Evolutionary conservation across 1,284 basidiomycete species (phyloP), one percentile per base, ranked within the genome.

Genomic region (Fomitopsis palustris): DNA sequence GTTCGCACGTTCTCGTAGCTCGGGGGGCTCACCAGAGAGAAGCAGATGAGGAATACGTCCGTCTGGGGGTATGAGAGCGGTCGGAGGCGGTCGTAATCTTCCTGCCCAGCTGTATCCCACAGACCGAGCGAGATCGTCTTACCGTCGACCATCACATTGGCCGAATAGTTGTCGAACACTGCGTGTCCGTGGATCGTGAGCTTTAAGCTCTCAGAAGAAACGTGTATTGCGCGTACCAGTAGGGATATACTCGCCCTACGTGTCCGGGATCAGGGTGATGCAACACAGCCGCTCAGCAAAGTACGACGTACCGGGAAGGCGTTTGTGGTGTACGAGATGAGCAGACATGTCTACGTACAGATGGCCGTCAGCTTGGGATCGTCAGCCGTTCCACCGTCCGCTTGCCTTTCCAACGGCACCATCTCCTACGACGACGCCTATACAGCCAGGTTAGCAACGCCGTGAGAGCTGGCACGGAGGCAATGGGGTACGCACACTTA

Each of bases 101-200:
- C 96, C 78, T 98, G 96, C 68, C 96, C 96, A 54, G 96, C 96
- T n/a, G 96, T 98, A 84, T 98, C 95, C 96, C 95, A 98, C 59
- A 98, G 81, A 58, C 96, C 96, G 59, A 99, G 87, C 59, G 93
- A 95, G 69, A 99, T 96, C 52, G 97, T 97, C 82, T 98, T 97
- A 69, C 95, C 95, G 71, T 99, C 97, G 61, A 99, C 96, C 87
- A 97, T 96, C 63, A 99, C 96, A 79, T 95, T 92, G 60, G 90
- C 91, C 61, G 92, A 93, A 74, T 96, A 97, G 80, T 97, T 96
- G 79, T 96, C 94, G 72, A 96, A 96, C 53, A 95, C 93, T 88
- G 71, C 25, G 31, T 35, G 17, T 1, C n/a, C 49, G 14, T 9
- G 31, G n/a, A 17, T 21, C 12, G 12, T 37, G 33, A 52, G 49